phyloP scores from a whole-genome alignment of 305 asterid species.

The Rubia peregrina region DNA sequence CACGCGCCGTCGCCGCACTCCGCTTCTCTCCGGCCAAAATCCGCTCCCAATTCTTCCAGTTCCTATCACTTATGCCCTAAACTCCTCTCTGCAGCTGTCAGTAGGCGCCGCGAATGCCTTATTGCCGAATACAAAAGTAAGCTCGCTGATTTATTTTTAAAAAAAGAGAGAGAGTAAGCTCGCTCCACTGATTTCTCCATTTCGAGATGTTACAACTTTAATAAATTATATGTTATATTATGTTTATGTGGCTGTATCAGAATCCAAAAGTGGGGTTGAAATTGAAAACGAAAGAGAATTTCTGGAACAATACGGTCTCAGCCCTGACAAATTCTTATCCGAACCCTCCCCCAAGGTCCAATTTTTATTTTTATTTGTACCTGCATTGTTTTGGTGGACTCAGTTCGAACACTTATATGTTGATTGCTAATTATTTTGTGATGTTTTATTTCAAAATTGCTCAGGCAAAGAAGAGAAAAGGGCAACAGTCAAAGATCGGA shows the following conservation, averaged over 20 bases:
- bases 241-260: conserved; percentile 29
- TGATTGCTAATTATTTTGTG: not conserved
- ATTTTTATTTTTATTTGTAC: not conserved
- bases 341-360: conserved; percentile 61
- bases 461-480: conserved; percentile 56
- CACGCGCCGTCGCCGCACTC: conserved; percentile 21
- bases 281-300: conserved; percentile 55
- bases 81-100: conserved; percentile 21
- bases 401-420: not conserved
- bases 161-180: no score
- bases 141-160: no score
- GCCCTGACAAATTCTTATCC: conserved; percentile 63
- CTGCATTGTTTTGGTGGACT: not conserved
- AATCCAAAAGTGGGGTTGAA: conserved; percentile 38
- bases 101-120: conserved; percentile 32
- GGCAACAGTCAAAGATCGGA: conserved; percentile 32
- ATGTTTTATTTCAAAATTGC: not conserved
- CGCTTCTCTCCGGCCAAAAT: conserved; percentile 15
- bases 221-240: not conserved
- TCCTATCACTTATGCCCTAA: conserved; percentile 20
- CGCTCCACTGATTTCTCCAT: conserved; percentile 8
- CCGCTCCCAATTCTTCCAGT: conserved; percentile 22
- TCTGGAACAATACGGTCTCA: conserved; percentile 66
- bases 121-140: conserved; percentile 47
- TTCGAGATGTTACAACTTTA: not conserved